A percentile compares a stretch with the other conserved stretches of the same genome.
phyloP scores from a whole-genome alignment of 2,329 filamentous ascomycete genomes.

The Harringtonia aguacate region DNA sequence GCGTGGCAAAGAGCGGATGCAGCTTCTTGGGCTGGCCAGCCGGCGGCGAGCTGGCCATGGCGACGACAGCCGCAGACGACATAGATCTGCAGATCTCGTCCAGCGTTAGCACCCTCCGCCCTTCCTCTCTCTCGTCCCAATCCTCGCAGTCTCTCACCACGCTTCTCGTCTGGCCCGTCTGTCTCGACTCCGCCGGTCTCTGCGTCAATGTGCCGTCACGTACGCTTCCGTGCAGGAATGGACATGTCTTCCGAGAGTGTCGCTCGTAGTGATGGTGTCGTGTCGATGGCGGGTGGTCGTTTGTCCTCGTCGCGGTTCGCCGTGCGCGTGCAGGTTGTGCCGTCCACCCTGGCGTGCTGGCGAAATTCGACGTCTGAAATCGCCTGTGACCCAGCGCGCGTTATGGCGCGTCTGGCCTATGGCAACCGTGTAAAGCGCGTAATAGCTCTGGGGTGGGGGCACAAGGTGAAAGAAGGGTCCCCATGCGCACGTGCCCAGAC shows the following conservation, averaged over 20 bases:
- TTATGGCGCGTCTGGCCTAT: not conserved
- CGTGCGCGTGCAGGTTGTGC: too few species aligned
- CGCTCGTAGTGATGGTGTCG: too few species aligned
- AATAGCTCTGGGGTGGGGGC: not conserved
- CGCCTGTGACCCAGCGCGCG: not conserved
- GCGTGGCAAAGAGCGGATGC: constrained; percentile 42
- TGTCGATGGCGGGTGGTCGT: not conserved
- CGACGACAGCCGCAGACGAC: constrained; percentile 29
- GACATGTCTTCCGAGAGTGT: too few species aligned
- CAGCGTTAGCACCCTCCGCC: too few species aligned
- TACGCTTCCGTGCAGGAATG: not conserved
- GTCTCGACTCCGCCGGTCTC: not conserved
- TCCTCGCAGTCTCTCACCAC: not conserved
- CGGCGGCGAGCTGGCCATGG: constrained; percentile 31
- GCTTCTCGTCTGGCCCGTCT: not conserved
- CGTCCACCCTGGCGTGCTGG: too few species aligned
- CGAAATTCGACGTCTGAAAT: too few species aligned
- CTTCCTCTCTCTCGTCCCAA: not conserved
- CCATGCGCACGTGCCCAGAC: not conserved
- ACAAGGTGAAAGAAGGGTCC: too few species aligned
- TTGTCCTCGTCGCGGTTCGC: too few species aligned
- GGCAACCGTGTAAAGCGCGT: constrained; percentile 2
- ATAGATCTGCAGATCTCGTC: constrained; percentile 20
- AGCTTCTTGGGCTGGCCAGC: constrained; percentile 29
- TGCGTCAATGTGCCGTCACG: not conserved